phyloP scores from a whole-genome alignment of 371 early-diverging fungal genomes.

The Rhizoclosmatium hyalinum region DNA sequence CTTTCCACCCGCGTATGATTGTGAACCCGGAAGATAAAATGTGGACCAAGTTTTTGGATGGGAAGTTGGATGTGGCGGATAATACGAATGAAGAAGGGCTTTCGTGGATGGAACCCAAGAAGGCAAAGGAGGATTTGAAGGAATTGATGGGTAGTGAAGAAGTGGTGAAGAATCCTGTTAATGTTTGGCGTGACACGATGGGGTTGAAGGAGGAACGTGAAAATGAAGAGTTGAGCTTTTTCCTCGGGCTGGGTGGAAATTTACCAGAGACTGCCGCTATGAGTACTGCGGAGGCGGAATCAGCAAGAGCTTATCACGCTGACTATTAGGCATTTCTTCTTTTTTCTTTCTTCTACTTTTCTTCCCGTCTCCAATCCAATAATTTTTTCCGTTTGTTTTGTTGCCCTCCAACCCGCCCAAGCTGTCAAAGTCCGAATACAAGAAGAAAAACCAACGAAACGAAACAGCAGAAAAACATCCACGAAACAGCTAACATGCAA shows the following conservation, averaged over 20 bases:
- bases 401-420: background rate
- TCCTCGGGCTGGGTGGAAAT: slow-evolving; percentile 20
- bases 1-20: slow-evolving; percentile 22
- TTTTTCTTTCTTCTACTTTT: background rate
- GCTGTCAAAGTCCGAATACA: no score
- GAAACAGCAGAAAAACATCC: background rate
- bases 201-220: slow-evolving; percentile 22
- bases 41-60: slow-evolving; percentile 30
- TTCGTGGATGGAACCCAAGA: slow-evolving; percentile 30
- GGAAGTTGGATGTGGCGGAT: slow-evolving; percentile 15
- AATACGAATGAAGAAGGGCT: background rate
- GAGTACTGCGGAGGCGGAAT: background rate
- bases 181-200: slow-evolving; percentile 8
- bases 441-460: no score
- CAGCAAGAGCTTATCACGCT: slow-evolving; percentile 4
- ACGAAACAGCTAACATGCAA: background rate
- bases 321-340: slow-evolving; percentile 3
- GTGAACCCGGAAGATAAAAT: slow-evolving; percentile 27
- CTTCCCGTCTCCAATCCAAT: background rate
- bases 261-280: slow-evolving; percentile 12
- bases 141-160: background rate
- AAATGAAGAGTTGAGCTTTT: slow-evolving; percentile 26
- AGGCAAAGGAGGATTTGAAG: background rate
- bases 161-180: slow-evolving; percentile 4
- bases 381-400: background rate